phyloP scores from a whole-genome alignment of 2,329 filamentous ascomycete genomes.

The Orbilia quercus region DNA sequence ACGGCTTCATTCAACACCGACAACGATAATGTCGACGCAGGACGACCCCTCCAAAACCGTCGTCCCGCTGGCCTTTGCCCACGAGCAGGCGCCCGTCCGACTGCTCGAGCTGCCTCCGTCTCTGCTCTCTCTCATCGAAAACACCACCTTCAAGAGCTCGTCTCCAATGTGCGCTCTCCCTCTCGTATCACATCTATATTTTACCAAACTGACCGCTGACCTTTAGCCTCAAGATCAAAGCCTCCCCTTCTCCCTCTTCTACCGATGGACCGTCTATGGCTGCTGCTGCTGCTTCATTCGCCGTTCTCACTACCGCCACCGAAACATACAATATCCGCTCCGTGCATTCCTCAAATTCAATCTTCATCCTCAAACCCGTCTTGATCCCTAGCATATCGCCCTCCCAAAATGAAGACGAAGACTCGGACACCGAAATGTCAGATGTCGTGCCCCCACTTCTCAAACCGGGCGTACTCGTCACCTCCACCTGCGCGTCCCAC shows the following conservation, averaged over 20 bases:
- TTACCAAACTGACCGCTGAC: constrained; percentile 19
- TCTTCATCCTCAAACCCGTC: constrained; percentile 58
- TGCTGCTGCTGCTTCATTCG: constrained; percentile 35
- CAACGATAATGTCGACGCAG: constrained; percentile 58
- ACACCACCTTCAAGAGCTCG: constrained; percentile 48
- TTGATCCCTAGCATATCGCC: constrained; percentile 28
- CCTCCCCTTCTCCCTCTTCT: constrained; percentile 17
- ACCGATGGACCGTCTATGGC: constrained; percentile 12
- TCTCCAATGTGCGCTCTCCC: constrained; percentile 57
- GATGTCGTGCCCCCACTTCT: constrained; percentile 14
- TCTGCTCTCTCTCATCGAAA: constrained; percentile 58
- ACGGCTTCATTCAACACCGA: constrained; percentile 4
- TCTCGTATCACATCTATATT: too few relatives aligned
- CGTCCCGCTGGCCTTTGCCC: constrained; percentile 58
- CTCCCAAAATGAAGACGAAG: constrained; percentile 34
- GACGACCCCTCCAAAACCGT: constrained; percentile 45
- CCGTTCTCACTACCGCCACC: constrained; percentile 58
- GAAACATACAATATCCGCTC: constrained; percentile 59
- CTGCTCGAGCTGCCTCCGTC: constrained; percentile 59
- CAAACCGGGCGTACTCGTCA: constrained; percentile 54
- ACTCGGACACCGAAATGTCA: constrained; percentile 38
- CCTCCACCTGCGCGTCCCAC: constrained; percentile 57
- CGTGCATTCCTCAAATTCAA: constrained; percentile 60
- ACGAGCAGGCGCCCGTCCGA: constrained; percentile 58
- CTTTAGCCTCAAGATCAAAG: constrained; percentile 59